Evolutionary conservation across 352 stramenopile genomes (phyloP).

Genomic region (Phytophthora syringae): DNA sequence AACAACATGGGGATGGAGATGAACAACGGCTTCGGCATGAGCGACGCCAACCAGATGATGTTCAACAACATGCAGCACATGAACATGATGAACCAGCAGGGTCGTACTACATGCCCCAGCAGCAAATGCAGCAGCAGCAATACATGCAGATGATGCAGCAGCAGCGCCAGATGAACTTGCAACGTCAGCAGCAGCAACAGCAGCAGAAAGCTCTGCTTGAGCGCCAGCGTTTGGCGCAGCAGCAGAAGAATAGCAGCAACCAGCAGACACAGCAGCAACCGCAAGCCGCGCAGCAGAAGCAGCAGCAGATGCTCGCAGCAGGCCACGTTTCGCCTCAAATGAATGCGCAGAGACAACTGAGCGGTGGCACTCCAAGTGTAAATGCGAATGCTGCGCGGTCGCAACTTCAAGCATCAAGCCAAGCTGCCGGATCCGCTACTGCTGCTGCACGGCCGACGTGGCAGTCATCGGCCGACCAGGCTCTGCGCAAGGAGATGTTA

Average conservation of each 20-base stretch:
- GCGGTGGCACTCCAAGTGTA: constrained; percentile 22
- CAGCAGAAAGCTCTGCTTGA: constrained; percentile 43
- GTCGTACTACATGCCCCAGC: constrained; percentile 71
- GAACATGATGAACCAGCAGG: constrained; percentile 80
- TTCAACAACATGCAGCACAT: constrained; percentile 79
- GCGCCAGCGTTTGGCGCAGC: constrained; percentile 40
- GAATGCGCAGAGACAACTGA: constrained; percentile 39
- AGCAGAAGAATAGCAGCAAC: no score
- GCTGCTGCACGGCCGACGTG: constrained; percentile 52
- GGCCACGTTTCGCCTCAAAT: constrained; percentile 37
- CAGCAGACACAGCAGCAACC: constrained; percentile 44
- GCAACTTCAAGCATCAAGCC: constrained; percentile 27
- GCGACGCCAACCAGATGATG: constrained; percentile 71
- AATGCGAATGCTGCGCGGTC: constrained; percentile 30
- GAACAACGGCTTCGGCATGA: constrained; percentile 51
- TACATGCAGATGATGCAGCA: constrained; percentile 69
- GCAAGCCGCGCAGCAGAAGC: constrained; percentile 43
- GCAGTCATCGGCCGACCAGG: constrained; percentile 77
- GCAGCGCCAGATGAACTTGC: constrained; percentile 42
- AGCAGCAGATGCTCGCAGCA: constrained; percentile 45
- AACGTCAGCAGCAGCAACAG: constrained; percentile 48
- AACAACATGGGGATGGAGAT: constrained; percentile 72
- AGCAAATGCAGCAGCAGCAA: constrained; percentile 85
- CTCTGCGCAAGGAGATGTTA: constrained; percentile 84
- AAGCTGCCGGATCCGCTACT: constrained; percentile 7